These are phyloP conservation scores for Clavaria fumosa DNA, from an alignment of 768 basidiomycete genomes.

Conservation along the genomic window DNA sequence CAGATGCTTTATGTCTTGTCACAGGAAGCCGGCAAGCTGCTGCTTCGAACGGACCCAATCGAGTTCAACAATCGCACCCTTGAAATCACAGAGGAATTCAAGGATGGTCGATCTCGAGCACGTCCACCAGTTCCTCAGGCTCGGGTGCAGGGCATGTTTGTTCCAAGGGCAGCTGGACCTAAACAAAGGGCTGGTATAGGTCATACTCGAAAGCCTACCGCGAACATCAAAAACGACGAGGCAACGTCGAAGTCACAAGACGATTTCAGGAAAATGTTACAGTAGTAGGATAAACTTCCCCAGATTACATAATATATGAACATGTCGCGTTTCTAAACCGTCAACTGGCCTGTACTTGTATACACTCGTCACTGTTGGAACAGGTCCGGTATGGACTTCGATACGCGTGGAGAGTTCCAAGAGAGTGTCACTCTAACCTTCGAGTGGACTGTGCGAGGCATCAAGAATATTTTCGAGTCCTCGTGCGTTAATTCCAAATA, in stretches of 20 bases:
- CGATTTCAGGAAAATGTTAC: conserved; percentile 76
- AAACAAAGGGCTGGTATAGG: conserved; percentile 63
- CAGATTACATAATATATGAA: too few relatives aligned
- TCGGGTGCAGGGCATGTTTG: conserved; percentile 38
- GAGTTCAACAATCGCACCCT: conserved; percentile 49
- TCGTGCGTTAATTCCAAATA: conserved; percentile 18
- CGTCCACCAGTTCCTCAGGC: conserved; percentile 21
- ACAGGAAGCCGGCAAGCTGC: conserved; percentile 72
- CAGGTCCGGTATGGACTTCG: too few relatives aligned
- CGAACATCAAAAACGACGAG: conserved; percentile 8
- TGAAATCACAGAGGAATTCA: conserved; percentile 39
- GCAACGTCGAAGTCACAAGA: conserved; percentile 44
- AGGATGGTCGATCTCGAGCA: conserved; percentile 17
- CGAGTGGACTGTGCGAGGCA: conserved; percentile 64
- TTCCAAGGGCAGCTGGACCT: conserved; percentile 49
- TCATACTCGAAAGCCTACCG: conserved; percentile 28
- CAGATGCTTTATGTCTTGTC: conserved; percentile 2
- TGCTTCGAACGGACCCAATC: conserved; percentile 59
- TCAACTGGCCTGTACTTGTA: too few relatives aligned
- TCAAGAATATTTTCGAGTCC: conserved; percentile 61
- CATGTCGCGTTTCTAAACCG: too few relatives aligned
- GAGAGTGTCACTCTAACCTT: conserved; percentile 40
- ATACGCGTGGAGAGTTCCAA: conserved; percentile 17
- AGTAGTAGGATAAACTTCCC: too few relatives aligned
- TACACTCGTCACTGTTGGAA: too few relatives aligned